Evolutionary conservation across 192 early-diverging fungal genomes (phyloP), one percentile per base, ranked within the genome.

Genomic region (Kappamyces sp.): DNA sequence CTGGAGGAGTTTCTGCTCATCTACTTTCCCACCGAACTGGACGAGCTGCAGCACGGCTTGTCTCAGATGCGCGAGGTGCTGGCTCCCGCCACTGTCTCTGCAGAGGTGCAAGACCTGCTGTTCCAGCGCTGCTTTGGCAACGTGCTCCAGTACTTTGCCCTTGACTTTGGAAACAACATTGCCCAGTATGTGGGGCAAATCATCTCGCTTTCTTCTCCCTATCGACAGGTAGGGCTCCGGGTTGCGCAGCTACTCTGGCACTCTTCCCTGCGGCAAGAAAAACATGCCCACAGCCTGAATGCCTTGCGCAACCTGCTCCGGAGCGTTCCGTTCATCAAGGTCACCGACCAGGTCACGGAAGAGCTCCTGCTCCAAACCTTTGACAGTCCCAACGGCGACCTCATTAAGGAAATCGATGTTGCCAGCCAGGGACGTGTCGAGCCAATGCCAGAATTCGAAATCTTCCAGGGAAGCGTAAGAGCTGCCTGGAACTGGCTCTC

Each of bases 171-270:
- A 12, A 62, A 62, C 41, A 72, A 72, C 48, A 50, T 66, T 7
- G 66, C 65, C 22, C 66, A 72, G 5, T 76, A 66, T 41, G 64
- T 62, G 41, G 29, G 51, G 5, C 49, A 59, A 48, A 47, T 55
- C 30, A 51, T 73, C 7, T 41, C 41, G 1, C 4, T 60, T 34
- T 65, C 47, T 8, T 38, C 62, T 1, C 14, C 35, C 2, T 60
- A 72, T 45, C 14, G 32, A 31, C 8, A 58, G 30, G 59, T 61
- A 11, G 60, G 62, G 33, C 39, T 75, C 32, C 64, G 57, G 35
- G 72, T 75, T 69, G 34, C 61, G 9, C 50, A 57, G 41, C 63
- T 70, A 2, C 60, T 72, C 22, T 75, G 73, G 73, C 52, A 55
- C 2, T 54, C 68, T 11, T 57, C 66, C 6, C 33, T 42, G 1